Percentiles rank a stretch among this genome's conserved stretches.
Conservation (phyloP, 2,329 filamentous ascomycete genomes). For the Sclerotinia minor region DNA sequence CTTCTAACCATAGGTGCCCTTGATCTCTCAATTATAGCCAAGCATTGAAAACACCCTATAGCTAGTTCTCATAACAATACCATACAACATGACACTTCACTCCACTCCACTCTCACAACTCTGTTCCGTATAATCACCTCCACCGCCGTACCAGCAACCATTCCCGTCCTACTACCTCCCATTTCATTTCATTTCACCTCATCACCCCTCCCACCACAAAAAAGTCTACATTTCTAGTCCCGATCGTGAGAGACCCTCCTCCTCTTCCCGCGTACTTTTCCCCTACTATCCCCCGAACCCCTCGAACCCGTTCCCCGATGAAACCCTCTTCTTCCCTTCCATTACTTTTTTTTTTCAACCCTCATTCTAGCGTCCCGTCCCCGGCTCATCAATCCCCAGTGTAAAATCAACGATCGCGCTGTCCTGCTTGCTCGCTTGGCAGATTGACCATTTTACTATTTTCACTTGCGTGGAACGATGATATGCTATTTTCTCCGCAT, state of each 20-base stretch:
- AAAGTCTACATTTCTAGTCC: neutral
- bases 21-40: neutral
- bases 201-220: neutral
- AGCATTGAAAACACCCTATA: neutral
- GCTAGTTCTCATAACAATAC: neutral
- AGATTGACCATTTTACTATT: too few species aligned
- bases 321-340: neutral
- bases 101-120: neutral
- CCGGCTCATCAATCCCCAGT: neutral
- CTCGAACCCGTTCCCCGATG: rapidly evolving
- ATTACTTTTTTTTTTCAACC: too few species aligned
- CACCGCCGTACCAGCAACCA: neutral
- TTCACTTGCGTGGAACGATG: neutral
- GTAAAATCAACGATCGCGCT: too few species aligned
- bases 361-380: neutral
- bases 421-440: too few species aligned
- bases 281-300: too few species aligned
- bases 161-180: neutral
- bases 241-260: neutral
- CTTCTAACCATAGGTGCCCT: neutral
- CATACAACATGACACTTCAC: neutral
- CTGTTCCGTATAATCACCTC: neutral
- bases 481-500: neutral
- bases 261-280: neutral
- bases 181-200: too few species aligned